phyloP scores from a whole-genome alignment of 768 basidiomycete species.

The Chalciporus pseudorubinellus region DNA sequence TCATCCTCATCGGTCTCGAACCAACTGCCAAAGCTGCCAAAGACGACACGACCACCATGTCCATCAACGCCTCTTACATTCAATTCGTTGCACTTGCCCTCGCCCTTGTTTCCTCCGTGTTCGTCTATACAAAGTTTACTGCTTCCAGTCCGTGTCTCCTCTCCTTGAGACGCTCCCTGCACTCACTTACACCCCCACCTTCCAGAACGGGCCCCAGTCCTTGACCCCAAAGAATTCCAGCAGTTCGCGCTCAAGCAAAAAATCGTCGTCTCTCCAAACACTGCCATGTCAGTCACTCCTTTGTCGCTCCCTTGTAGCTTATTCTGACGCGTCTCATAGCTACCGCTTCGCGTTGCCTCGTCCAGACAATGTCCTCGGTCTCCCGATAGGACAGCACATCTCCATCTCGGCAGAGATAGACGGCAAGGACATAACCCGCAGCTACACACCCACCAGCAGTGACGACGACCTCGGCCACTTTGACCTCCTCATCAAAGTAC shows the following conservation, averaged over 20 bases:
- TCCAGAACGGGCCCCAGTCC: constrained; percentile 63
- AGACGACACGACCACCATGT: constrained; percentile 14
- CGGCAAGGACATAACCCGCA: constrained; percentile 86
- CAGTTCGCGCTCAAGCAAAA: constrained; percentile 81
- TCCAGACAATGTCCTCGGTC: constrained; percentile 75
- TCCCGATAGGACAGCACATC: constrained; percentile 97
- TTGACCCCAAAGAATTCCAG: constrained; percentile 77
- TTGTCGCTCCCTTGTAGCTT: not conserved
- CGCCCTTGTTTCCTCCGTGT: constrained; percentile 45
- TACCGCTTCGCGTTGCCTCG: constrained; percentile 89
- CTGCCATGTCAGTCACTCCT: constrained; percentile 69
- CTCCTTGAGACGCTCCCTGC: not conserved
- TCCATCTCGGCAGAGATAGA: constrained; percentile 86
- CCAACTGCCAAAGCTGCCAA: too few species aligned
- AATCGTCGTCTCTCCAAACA: constrained; percentile 87
- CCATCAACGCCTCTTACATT: constrained; percentile 20
- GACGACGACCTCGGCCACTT: constrained; percentile 93
- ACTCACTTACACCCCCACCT: constrained; percentile 4
- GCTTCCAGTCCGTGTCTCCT: constrained; percentile 36
- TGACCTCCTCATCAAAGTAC: constrained; percentile 94
- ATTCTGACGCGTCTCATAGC: constrained; percentile 39
- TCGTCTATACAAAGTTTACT: constrained; percentile 53
- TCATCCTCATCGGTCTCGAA: constrained; percentile 65
- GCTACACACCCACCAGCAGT: constrained; percentile 93
- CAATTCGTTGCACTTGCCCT: constrained; percentile 54